Percentiles rank a stretch among this genome's conserved stretches.
These are phyloP conservation scores for Boletus rubroflammeus DNA, from an alignment of 768 basidiomycete genomes.

Conservation along the genomic window DNA sequence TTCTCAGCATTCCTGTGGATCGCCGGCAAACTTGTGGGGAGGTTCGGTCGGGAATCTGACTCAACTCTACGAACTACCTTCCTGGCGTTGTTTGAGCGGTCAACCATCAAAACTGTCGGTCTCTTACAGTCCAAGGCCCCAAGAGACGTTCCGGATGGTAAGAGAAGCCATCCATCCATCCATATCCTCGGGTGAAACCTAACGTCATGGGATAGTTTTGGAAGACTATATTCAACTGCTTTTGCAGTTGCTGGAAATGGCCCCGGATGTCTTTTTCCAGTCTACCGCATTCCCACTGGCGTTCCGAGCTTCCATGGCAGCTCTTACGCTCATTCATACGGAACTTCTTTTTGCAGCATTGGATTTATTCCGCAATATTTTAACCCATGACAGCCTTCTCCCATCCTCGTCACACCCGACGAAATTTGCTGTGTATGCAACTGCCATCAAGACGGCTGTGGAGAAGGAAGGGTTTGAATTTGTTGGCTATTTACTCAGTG, in stretches of 20 bases:
- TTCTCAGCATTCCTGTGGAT: slow-evolving; percentile 93
- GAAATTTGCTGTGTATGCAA: slow-evolving; percentile 59
- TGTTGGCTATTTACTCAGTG: slow-evolving; percentile 63
- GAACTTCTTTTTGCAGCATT: slow-evolving; percentile 81
- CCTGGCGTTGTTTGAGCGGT: slow-evolving; percentile 65
- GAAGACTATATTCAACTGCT: slow-evolving; percentile 91
- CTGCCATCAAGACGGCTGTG: slow-evolving; percentile 57
- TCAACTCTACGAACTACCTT: slow-evolving; percentile 54
- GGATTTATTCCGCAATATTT: slow-evolving; percentile 71
- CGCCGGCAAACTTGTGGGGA: slow-evolving; percentile 76
- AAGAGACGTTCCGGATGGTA: slow-evolving; percentile 84
- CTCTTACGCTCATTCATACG: slow-evolving; percentile 77
- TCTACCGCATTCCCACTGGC: slow-evolving; percentile 74
- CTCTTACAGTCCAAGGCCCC: slow-evolving; percentile 67
- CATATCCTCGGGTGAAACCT: not conserved
- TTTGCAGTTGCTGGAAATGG: slow-evolving; percentile 58
- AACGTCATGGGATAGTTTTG: slow-evolving; percentile 55
- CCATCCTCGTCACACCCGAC: slow-evolving; percentile 48
- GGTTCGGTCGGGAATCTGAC: slow-evolving; percentile 69
- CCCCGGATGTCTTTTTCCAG: slow-evolving; percentile 75
- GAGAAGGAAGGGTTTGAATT: slow-evolving; percentile 73
- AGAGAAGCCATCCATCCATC: slow-evolving; percentile 26
- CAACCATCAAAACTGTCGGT: slow-evolving; percentile 65
- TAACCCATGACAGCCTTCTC: slow-evolving; percentile 69
- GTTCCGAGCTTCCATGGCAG: slow-evolving; percentile 71